Evolutionary conservation across 2,329 filamentous ascomycete species (phyloP), one percentile per base, ranked within the genome.

Genomic region (Colletotrichum sp.): DNA sequence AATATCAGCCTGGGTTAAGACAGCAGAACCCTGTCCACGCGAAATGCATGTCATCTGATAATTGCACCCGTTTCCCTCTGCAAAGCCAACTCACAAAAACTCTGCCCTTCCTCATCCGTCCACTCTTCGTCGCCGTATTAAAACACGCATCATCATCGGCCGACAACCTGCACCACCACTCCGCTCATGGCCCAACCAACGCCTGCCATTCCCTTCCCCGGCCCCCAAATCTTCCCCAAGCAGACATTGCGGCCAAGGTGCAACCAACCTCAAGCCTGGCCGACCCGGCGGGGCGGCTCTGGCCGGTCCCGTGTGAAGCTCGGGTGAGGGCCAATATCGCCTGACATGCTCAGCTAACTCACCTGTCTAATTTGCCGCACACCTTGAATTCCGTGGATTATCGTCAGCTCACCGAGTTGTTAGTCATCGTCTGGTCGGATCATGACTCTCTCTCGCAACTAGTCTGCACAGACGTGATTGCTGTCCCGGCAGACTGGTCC

Each of bases 1-100:
- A 52, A 74, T 73, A 74, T 15, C 64, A 65, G 65, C 30, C 67
- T 30, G 12, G 18, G 34, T 65, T 69, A 61, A 68, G 70, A 66
- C 74, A 65, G 28, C 64, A 18, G 28, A 69, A 66, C 70, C 74
- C 70, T 74, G 70, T 66, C 70, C 26, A 60, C 12, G 24, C 57
- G 8, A 36, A 34, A 52, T 68, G 43, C 70, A 52, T 73, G 74
- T 76, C 74, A 69, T 76, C 71, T 65, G 70, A 74, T 69, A 48
- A 73, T 34, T 43, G 43, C 55, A 72, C 26, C 55, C 43, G 28
- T 18, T 71, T 30, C 30, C 12, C 34, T 30, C 21, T 32, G 15
- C 21, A 21, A 32, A 8, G 26, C 58, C 58, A 30, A 58, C 55
- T 28, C 52, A 58, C 55, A 12, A 58, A 24, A 26, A n/a, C 57